These are phyloP conservation scores for Oxalis stricta DNA, from an alignment of 441 rosid genomes.

Conservation along the genomic window DNA sequence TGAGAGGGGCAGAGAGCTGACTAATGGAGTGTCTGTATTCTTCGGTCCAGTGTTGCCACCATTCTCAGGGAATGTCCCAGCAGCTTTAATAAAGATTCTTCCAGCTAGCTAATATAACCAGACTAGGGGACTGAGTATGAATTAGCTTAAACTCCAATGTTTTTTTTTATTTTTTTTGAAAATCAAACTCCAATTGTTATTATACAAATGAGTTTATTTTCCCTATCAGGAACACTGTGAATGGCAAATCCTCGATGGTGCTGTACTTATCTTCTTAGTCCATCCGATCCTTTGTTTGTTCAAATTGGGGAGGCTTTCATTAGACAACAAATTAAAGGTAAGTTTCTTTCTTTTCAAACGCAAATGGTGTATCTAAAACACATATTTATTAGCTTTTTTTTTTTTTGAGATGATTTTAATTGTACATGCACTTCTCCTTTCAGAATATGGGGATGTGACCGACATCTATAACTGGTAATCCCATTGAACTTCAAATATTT, in stretches of 20 bases:
- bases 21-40: conserved; percentile 5
- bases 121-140: conserved; percentile 93
- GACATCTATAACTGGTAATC: conserved; percentile 89
- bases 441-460: conserved; percentile 96
- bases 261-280: conserved; percentile 89
- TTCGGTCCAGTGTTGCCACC: conserved; percentile 75
- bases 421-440: conserved; percentile 9
- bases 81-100: conserved; percentile 56
- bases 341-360: background rate
- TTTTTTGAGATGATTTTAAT: conserved; percentile 2
- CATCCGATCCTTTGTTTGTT: conserved; percentile 81
- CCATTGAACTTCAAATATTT: background rate
- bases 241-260: conserved; percentile 83
- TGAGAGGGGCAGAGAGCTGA: conserved; percentile 3
- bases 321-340: conserved; percentile 70
- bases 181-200: background rate
- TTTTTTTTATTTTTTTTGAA: conserved; percentile 22
- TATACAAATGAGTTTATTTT: background rate
- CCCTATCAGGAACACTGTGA: conserved; percentile 77
- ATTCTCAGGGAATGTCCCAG: conserved; percentile 96
- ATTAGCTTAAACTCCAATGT: no score
- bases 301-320: conserved; percentile 88
- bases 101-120: conserved; percentile 79
- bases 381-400: no score
- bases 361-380: no score